Evolutionary conservation across 352 stramenopile genomes (phyloP).

Genomic region (Phytophthora citrophthora): DNA sequence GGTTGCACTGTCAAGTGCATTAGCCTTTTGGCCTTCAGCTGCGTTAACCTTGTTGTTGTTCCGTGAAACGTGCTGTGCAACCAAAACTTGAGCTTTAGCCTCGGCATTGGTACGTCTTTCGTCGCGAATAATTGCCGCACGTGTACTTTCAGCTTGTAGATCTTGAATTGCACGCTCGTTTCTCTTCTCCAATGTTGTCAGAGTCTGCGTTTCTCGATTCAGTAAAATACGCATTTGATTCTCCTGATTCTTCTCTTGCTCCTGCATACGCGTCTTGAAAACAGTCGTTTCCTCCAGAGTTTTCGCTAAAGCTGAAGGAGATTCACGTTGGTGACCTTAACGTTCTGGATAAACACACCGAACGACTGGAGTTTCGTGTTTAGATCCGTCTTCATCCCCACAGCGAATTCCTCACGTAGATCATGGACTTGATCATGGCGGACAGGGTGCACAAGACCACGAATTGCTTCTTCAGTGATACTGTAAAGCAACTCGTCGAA

Average conservation of each 20-base stretch:
- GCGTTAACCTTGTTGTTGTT: conserved; percentile 66
- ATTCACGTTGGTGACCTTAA: conserved; percentile 84
- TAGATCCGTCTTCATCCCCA: conserved; percentile 81
- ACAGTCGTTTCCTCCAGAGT: conserved; percentile 76
- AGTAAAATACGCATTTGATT: conserved; percentile 78
- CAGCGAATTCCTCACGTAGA: conserved; percentile 73
- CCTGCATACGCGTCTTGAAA: conserved; percentile 85
- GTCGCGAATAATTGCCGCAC: conserved; percentile 68
- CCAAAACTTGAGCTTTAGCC: conserved; percentile 66
- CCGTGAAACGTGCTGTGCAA: conserved; percentile 54
- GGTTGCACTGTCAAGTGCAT: conserved; percentile 27
- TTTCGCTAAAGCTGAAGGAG: conserved; percentile 56
- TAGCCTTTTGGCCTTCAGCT: conserved; percentile 60
- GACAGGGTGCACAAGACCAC: conserved; percentile 72
- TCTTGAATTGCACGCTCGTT: conserved; percentile 81
- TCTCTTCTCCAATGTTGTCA: conserved; percentile 72
- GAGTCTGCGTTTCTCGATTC: conserved; percentile 77
- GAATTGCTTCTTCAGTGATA: conserved; percentile 70
- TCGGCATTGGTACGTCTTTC: conserved; percentile 73
- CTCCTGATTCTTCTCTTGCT: conserved; percentile 89
- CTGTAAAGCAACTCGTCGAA: conserved; percentile 81
- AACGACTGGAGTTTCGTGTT: conserved; percentile 61
- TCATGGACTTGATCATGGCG: conserved; percentile 81
- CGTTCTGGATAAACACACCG: conserved; percentile 83
- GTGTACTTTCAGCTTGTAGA: conserved; percentile 58